A percentile compares a stretch with the other conserved stretches of the same genome.
Evolutionary conservation across 202 grass and related monocot species (phyloP).

Genomic region (Saccharum hybrid): DNA sequence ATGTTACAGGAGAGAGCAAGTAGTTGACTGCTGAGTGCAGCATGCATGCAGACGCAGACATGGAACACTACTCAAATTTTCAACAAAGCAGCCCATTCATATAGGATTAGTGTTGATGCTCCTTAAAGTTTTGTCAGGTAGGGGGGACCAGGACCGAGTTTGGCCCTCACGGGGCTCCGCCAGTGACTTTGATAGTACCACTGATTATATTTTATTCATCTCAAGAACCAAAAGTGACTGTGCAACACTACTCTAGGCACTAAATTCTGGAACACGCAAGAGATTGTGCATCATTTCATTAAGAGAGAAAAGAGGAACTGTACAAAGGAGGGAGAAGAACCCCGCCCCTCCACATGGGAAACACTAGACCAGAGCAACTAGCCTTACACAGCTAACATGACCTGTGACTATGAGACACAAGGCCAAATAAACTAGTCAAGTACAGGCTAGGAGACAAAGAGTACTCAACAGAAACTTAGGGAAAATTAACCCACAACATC

Average conservation of each 20-base stretch:
- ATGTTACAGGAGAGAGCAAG: too few relatives aligned
- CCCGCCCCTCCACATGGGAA: background rate
- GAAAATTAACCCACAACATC: background rate
- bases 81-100: too few relatives aligned
- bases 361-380: background rate
- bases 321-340: background rate
- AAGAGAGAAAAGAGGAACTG: background rate
- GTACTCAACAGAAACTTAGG: background rate
- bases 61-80: too few relatives aligned
- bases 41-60: too few relatives aligned
- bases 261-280: background rate
- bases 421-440: background rate
- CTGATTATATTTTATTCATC: slow-evolving; percentile 29
- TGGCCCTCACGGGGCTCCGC: too few relatives aligned
- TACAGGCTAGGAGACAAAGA: background rate
- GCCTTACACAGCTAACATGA: background rate
- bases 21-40: too few relatives aligned
- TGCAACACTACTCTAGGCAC: background rate
- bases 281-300: background rate
- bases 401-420: background rate
- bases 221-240: slow-evolving; percentile 18
- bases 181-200: background rate
- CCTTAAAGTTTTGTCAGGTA: too few relatives aligned
- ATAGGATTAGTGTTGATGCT: too few relatives aligned
- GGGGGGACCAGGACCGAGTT: too few relatives aligned